Evolutionary conservation across 495 filamentous ascomycete species (phyloP).

Genomic region (Talaromyces liani): DNA sequence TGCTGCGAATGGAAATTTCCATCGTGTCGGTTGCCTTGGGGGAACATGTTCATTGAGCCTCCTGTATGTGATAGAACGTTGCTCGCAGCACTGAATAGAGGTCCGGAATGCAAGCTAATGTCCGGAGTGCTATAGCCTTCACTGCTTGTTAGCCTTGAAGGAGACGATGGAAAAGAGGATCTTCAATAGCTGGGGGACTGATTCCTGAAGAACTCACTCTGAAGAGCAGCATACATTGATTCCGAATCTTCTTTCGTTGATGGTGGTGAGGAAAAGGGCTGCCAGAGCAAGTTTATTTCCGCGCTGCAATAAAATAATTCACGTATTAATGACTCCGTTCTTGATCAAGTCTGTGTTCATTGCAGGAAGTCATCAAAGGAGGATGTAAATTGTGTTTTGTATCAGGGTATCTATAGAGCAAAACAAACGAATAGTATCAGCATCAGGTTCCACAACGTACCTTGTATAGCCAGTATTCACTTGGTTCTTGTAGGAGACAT

Average conservation of each 20-base stretch:
- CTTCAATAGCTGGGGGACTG: neutral
- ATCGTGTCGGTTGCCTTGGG: conserved; percentile 6
- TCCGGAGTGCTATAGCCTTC: conserved; percentile 1
- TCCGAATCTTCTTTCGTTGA: neutral
- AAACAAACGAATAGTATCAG: neutral
- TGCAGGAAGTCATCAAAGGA: neutral
- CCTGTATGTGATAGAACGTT: neutral
- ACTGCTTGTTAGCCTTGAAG: neutral
- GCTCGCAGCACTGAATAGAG: neutral
- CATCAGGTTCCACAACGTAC: neutral
- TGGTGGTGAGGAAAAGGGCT: neutral
- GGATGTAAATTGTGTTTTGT: neutral
- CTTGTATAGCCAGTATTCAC: neutral
- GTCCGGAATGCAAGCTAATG: conserved; percentile 4
- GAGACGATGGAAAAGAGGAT: neutral
- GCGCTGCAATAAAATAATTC: neutral
- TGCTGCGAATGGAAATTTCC: conserved; percentile 1
- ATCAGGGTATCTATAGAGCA: neutral
- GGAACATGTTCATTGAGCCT: conserved; percentile 7
- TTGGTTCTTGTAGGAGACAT: neutral
- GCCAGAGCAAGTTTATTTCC: neutral
- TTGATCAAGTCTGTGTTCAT: neutral
- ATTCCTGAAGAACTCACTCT: conserved; percentile 1
- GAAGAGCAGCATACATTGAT: conserved; percentile 8
- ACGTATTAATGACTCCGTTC: neutral